Evolutionary conservation across 2,329 filamentous ascomycete species (phyloP), one percentile per base, ranked within the genome.

Genomic region (Nemania bipapillata): DNA sequence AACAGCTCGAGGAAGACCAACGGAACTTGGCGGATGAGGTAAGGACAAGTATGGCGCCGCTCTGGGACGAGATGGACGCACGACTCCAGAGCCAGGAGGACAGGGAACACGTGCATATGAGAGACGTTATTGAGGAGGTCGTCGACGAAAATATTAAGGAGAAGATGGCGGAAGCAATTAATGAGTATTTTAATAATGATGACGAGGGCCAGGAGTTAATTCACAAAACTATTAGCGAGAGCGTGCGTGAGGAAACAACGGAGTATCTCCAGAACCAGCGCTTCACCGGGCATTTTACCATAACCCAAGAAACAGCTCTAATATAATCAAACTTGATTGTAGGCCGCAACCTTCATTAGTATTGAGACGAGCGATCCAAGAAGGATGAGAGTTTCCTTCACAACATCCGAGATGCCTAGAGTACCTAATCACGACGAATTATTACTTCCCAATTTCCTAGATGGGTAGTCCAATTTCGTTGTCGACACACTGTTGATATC

Each of bases 21-120:
- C 55, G 26, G 15, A 47, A 56, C 20, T 24, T 68, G 9, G 65
- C 20, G 12, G 60, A 68, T 9, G 65, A 64, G 24, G 65, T 64
- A 22, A 68, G 65, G 24, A 57, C 55, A 8, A 42, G 47, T 30
- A 56, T 68, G 61, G 55, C 49, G 28, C 65, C 65, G 24, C 49
- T 68, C 11, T 68, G 65, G 65, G 60, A 64, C 26, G 65, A 68
- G 35, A 6, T 68, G 24, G 60, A 64, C 7, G 42, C 26, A 11
- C 65, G 65, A 6, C 60, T 68, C 5, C 65, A 64, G 20, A 64
- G 65, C 20, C 60, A 64, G 45, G 65, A 68, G 42, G 65, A 68
- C 15, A 37, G 50, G 26, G 65, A 64, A 56, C 24, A 56, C 15
- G 56, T 28, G 24, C 30, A 60, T 32, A 30, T 61, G 4, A 60